Percentiles rank a stretch among this genome's conserved stretches.
Conservation (phyloP, 352 stramenopile species). For the Pythium phragmitis region DNA sequence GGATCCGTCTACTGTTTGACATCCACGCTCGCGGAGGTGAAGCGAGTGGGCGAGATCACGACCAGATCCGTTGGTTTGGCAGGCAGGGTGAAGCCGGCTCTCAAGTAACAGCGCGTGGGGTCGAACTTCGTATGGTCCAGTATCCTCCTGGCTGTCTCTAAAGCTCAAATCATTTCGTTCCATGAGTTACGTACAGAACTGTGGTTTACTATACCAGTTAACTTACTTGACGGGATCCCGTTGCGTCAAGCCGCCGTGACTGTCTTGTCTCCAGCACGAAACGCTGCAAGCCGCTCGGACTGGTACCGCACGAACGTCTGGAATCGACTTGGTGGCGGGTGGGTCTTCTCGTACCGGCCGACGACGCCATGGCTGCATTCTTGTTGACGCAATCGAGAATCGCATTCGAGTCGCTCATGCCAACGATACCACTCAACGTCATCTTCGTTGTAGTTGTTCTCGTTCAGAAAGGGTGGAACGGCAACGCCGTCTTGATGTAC, state of each 20-base stretch:
- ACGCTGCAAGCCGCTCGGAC: conserved; percentile 1
- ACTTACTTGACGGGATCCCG: background rate
- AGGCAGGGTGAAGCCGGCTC: background rate
- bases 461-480: background rate
- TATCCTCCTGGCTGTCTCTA: background rate
- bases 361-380: background rate
- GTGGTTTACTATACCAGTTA: background rate
- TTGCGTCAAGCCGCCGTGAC: background rate
- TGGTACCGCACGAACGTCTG: background rate
- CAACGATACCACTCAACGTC: background rate
- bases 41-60: background rate
- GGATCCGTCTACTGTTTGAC: background rate
- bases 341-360: background rate
- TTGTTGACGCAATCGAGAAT: background rate
- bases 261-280: background rate
- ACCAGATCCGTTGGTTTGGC: background rate
- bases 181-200: background rate
- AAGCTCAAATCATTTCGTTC: background rate
- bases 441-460: background rate
- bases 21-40: background rate
- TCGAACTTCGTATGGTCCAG: conserved; percentile 2
- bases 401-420: background rate
- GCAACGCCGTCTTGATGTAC: too few species aligned
- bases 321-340: background rate
- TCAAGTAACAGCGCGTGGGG: background rate